These are phyloP conservation scores for Microbotryum silenes-acaulis DNA, from an alignment of 1,284 basidiomycete species.

Conservation along the genomic window DNA sequence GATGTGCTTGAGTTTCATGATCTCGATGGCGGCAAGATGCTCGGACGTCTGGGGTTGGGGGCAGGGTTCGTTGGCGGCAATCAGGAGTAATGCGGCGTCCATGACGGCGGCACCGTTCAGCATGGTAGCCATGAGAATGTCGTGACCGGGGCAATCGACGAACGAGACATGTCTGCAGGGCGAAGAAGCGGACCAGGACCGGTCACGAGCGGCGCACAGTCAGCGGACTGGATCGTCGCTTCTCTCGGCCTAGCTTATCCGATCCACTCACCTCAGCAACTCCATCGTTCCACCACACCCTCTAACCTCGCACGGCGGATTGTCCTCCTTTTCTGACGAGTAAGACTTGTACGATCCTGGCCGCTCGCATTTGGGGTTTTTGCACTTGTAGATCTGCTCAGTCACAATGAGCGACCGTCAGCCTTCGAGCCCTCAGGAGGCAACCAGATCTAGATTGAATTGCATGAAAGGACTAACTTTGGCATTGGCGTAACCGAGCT, in stretches of 20 bases:
- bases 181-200: neutral
- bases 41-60: conserved; percentile 98
- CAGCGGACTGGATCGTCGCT: neutral
- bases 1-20: conserved; percentile 98
- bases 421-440: neutral
- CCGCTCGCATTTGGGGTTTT: conserved; percentile 82
- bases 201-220: neutral
- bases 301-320: conserved; percentile 84
- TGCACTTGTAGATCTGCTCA: conserved; percentile 92
- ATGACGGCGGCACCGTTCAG: conserved; percentile 98
- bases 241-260: neutral
- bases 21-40: conserved; percentile 96
- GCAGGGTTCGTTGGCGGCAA: conserved; percentile 96
- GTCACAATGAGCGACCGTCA: neutral
- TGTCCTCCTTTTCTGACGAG: conserved; percentile 85
- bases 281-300: conserved; percentile 87
- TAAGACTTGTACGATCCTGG: conserved; percentile 93
- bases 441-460: neutral
- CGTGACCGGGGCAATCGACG: conserved; percentile 58
- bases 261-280: conserved; percentile 53
- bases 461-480: conserved; percentile 55
- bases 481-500: conserved; percentile 95
- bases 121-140: conserved; percentile 96
- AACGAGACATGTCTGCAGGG: conserved; percentile 75
- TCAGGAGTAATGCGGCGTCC: conserved; percentile 91